Base-by-base conservation (phyloP, 768 basidiomycete genomes). In the Tremella mesenterica region DNA sequence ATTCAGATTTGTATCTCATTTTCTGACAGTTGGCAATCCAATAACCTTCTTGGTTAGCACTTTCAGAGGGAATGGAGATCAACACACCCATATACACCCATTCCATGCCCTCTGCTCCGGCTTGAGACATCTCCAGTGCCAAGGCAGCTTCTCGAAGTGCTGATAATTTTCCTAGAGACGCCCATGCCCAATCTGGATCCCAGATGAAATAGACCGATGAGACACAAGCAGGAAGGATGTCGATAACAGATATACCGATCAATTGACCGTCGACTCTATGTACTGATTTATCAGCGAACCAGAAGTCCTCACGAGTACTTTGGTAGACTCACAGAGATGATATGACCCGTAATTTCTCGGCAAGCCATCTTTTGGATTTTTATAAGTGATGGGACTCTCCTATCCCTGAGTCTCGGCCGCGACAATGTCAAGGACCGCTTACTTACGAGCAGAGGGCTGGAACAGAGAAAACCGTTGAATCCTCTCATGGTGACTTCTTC, bases 1-100 rank as follows among this genome's bases (percentile, higher is more conserved):
- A 99, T 51, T 95, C 90, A 26, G 84, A 91, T 66, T 99, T 99
- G 74, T 99, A 97, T 51, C 79, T 79, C 95, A 97, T 97, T 74
- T 99, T 99, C 47, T 76, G 81, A 67, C 92, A 96, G 1, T 86
- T 82, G 61, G 95, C 80, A 33, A 97, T 85, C 71, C 96, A 97
- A 72, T 82, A 96, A 6, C 92, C 92, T 95, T 14, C 29, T 16
- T 7, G 10, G 29, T 21, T 36, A 43, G 23, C 6, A 36, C n/a
- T 3, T 10, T 13, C 1, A 1, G 33, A 56, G 20, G 14, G 43
- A 20, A 14, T 25, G 25, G 26, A 34, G 14, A 28, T 38, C 27
- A 21, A 59, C 79, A 57, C 58, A 88, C 92, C 95, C 85, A 99
- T 86, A 69, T 95, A 95, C 21, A 92, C 74, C 54, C 78, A 84